Percentiles rank a stretch among this genome's conserved stretches.
Evolutionary conservation across 2,329 filamentous ascomycete genomes (phyloP).

Genomic region (Botryosphaeria dothidea): DNA sequence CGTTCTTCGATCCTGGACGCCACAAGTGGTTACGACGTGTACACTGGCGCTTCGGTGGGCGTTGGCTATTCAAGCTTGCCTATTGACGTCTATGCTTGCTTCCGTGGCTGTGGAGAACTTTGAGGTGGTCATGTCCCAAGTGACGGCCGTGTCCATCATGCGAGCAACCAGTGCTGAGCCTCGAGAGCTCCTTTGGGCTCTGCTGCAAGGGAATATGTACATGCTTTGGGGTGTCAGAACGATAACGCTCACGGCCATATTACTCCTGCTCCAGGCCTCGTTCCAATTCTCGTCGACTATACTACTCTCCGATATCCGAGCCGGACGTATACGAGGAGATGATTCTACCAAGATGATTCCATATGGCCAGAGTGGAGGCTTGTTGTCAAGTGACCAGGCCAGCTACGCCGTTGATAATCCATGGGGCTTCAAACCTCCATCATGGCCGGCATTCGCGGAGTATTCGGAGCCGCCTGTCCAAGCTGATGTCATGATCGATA

Average conservation of each 20-base stretch:
- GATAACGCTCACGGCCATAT: background rate
- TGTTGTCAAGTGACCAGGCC: background rate
- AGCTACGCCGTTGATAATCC: background rate
- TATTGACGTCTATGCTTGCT: background rate
- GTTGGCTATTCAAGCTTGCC: background rate
- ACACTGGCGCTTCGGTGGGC: background rate
- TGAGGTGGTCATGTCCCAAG: background rate
- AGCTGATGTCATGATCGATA: background rate
- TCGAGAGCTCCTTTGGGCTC: background rate
- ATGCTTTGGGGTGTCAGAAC: background rate
- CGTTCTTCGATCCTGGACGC: background rate
- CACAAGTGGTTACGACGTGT: background rate
- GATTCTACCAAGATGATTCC: background rate
- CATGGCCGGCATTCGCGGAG: background rate
- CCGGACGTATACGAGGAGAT: background rate
- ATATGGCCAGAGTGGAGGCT: background rate
- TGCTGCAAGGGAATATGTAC: background rate
- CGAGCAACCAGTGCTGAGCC: background rate
- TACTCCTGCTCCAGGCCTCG: background rate
- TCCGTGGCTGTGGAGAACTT: background rate
- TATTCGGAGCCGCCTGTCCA: background rate
- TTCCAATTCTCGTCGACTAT: background rate
- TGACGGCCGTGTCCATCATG: background rate
- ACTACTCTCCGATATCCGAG: background rate
- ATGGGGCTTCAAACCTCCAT: background rate